Percentiles rank a stretch among this genome's conserved stretches.
Conservation (phyloP, 2,329 filamentous ascomycete species). For the Elsinoe ampelina region DNA sequence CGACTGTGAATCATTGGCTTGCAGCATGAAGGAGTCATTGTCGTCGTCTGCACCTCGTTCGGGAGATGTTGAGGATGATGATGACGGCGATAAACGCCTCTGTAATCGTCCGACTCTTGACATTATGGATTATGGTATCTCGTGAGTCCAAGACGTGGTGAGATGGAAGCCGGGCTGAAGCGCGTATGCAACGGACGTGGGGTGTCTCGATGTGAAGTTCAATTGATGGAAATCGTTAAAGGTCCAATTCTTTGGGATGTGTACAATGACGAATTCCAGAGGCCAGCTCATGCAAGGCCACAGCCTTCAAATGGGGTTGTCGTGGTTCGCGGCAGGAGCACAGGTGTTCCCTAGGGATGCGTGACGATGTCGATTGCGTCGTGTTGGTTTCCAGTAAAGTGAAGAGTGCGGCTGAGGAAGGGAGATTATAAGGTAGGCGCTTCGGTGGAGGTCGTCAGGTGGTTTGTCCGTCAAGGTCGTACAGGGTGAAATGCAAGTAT, state of each 20-base stretch:
- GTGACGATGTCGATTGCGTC: constrained; percentile 10
- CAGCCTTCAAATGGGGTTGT: neutral
- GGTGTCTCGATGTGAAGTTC: neutral
- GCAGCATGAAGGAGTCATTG: constrained; percentile 81
- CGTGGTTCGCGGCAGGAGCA: neutral
- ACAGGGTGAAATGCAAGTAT: neutral
- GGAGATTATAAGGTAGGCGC: neutral
- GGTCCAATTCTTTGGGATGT: neutral
- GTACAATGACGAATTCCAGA: neutral
- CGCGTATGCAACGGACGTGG: neutral
- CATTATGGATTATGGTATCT: constrained; percentile 10
- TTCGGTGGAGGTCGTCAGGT: neutral
- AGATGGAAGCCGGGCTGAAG: neutral
- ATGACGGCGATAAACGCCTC: constrained; percentile 28
- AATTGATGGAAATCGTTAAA: neutral
- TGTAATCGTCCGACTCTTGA: constrained; percentile 15
- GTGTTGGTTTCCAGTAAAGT: neutral
- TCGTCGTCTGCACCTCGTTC: constrained; percentile 74
- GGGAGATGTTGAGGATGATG: constrained; percentile 65
- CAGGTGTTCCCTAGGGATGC: constrained; percentile 6
- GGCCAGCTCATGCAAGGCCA: constrained; percentile 2
- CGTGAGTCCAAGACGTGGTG: neutral
- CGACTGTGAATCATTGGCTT: constrained; percentile 81
- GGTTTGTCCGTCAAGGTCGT: neutral
- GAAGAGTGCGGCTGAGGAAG: constrained; percentile 3